These are phyloP conservation scores for Homolaphlyctis polyrhiza DNA, from an alignment of 371 early-diverging fungal genomes.

Conservation along the genomic window DNA sequence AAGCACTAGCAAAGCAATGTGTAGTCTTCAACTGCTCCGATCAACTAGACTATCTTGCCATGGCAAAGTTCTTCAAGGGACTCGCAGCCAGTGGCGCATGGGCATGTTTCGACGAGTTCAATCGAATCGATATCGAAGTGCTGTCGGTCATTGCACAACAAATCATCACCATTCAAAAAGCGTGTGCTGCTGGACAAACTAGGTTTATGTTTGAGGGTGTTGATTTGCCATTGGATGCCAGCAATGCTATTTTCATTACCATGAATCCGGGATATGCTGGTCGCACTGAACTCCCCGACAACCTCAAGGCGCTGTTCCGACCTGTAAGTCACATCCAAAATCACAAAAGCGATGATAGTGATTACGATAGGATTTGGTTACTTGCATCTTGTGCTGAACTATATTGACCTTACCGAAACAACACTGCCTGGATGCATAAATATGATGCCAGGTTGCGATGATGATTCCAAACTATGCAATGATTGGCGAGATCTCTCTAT, in stretches of 20 bases:
- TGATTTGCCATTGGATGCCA: slow-evolving; percentile 48
- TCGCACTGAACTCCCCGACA: slow-evolving; percentile 58
- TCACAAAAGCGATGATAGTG: background rate
- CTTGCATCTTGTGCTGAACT: background rate
- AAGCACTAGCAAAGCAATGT: slow-evolving; percentile 57
- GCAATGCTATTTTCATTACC: slow-evolving; percentile 59
- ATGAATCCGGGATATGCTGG: slow-evolving; percentile 68
- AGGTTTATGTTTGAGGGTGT: slow-evolving; percentile 54
- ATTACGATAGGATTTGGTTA: background rate
- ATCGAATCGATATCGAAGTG: slow-evolving; percentile 56
- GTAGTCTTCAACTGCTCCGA: slow-evolving; percentile 61
- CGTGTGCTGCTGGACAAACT: slow-evolving; percentile 40
- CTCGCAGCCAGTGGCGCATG: slow-evolving; percentile 51
- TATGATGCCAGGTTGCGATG: slow-evolving; percentile 39
- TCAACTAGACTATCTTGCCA: slow-evolving; percentile 55
- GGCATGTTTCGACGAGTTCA: slow-evolving; percentile 64
- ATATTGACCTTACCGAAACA: too few relatives aligned
- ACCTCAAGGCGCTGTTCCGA: slow-evolving; percentile 54
- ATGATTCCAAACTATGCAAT: slow-evolving; percentile 63
- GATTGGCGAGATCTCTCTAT: slow-evolving; percentile 56
- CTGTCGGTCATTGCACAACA: slow-evolving; percentile 57
- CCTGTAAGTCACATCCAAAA: slow-evolving; percentile 29
- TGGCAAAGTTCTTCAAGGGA: slow-evolving; percentile 60
- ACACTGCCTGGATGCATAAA: background rate
- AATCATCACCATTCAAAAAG: slow-evolving; percentile 55